Base-by-base conservation (phyloP, 1,284 basidiomycete genomes). In the Lentinula novae-zelandiae region DNA sequence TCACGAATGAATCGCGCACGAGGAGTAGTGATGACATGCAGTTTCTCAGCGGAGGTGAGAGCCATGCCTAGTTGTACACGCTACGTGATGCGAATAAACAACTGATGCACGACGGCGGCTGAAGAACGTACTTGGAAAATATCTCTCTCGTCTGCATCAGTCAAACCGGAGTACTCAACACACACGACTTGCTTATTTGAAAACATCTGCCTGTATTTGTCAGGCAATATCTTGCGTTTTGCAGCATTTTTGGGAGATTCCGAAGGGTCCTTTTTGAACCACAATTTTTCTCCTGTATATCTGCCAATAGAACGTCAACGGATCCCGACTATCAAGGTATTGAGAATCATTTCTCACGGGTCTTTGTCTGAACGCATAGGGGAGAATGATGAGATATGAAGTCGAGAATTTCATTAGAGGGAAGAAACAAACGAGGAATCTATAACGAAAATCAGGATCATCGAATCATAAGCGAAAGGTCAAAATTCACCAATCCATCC, bases 1-100 rank as follows among this genome's bases (percentile, higher is more conserved):
- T 64, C 10, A 75, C 72, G 82, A 27, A 89, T 72, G 63, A 89
- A 84, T 1, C 71, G 60, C 0, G 83, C 75, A 59, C 83, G 81
- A 0, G 79, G 78, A 1, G 81, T 81, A 56, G 73, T 80, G 64
- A 82, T 76, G 0, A 89, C 87, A 65, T 87, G 85, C 6, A 91
- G 76, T 71, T 86, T 89, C 70, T 91, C 87, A 59, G 89, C 85
- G 8, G 88, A 84, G 0, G 87, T 91, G 17, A 92, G 77, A 0
- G 89, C 87, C 80, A 92, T 86, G 1, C 89, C 89, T 1, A 91
- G 75, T 73, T 92, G 89, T 3, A 92, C 89, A 48, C 89, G 79
- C 86, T 89, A 65, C 8, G 17, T 46, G 5, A 20, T 5, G 27
- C 10, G 49, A 20, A 36, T 40, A n/a, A 40, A 9, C 20, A 10